Conservation (phyloP, 306 rosid species). For the Sechiopsis laciniata region DNA sequence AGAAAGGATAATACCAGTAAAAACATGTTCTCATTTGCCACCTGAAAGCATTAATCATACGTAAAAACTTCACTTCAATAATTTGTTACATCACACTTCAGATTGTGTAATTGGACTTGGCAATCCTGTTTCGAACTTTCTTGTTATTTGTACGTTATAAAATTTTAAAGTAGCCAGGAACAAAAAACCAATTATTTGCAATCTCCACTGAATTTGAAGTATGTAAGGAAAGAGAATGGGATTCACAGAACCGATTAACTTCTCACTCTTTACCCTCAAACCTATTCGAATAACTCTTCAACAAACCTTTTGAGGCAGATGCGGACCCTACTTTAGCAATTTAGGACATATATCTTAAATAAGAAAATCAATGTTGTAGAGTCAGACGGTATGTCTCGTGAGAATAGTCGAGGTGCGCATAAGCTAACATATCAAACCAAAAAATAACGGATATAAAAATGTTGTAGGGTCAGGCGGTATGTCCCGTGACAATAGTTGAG, state of each 20-base stretch:
- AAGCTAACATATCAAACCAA: too few species aligned
- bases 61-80: not conserved
- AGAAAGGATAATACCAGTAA: slow-evolving; percentile 6
- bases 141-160: not conserved
- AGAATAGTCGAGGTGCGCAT: too few species aligned
- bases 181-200: not conserved
- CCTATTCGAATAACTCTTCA: not conserved
- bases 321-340: not conserved
- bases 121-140: not conserved
- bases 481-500: too few species aligned
- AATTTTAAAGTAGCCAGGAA: not conserved
- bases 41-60: not conserved
- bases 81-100: not conserved
- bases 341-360: not conserved
- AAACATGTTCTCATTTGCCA: not conserved
- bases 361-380: too few species aligned
- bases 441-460: too few species aligned
- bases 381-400: too few species aligned
- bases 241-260: not conserved
- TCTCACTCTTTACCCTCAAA: slow-evolving; percentile 10
- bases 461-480: too few species aligned
- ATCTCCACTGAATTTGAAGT: not conserved
- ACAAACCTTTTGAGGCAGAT: slow-evolving; percentile 6
- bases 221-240: not conserved
- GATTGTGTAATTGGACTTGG: slow-evolving; percentile 14